Evolutionary conservation across 2,329 filamentous ascomycete genomes (phyloP).

Genomic region (Cladosporium sp.): DNA sequence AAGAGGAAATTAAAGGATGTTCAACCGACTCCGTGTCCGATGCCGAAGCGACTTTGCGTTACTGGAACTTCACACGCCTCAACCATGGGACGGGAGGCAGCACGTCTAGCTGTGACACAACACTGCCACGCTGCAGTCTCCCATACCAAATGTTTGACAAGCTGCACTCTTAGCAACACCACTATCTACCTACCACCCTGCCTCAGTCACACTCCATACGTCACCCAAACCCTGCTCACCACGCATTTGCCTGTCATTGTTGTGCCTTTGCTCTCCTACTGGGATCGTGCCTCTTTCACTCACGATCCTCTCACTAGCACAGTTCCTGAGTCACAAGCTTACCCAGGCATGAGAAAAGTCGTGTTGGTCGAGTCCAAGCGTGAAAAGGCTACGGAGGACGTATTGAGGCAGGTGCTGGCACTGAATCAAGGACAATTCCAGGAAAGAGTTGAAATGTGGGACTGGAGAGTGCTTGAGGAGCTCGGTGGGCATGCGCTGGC

Average conservation of each 20-base stretch:
- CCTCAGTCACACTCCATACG: conserved; percentile 32
- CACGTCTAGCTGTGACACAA: not conserved
- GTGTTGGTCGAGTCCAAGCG: conserved; percentile 36
- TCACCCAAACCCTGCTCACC: conserved; percentile 31
- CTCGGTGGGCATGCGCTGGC: not conserved
- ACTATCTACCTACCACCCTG: conserved; percentile 33
- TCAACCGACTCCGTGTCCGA: not conserved
- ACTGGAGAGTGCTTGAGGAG: conserved; percentile 36
- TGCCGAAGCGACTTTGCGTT: not conserved
- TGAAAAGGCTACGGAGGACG: conserved; percentile 16
- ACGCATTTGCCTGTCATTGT: conserved; percentile 23
- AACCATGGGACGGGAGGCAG: not conserved
- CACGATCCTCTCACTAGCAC: conserved; percentile 24
- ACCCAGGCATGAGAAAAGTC: conserved; percentile 34
- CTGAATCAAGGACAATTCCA: conserved; percentile 27
- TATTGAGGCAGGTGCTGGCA: conserved; percentile 24
- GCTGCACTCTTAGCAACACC: conserved; percentile 1
- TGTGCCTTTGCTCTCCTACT: conserved; percentile 27
- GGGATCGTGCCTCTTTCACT: conserved; percentile 34
- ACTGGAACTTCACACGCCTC: not conserved
- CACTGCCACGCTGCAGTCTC: not conserved
- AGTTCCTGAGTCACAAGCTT: conserved; percentile 36
- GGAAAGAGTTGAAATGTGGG: conserved; percentile 34
- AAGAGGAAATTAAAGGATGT: not conserved
- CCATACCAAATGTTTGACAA: not conserved